A percentile compares a stretch with the other conserved stretches of the same genome.
These are phyloP conservation scores for Leishmania major DNA, from an alignment of 208 protist species.

Conservation along the genomic window DNA sequence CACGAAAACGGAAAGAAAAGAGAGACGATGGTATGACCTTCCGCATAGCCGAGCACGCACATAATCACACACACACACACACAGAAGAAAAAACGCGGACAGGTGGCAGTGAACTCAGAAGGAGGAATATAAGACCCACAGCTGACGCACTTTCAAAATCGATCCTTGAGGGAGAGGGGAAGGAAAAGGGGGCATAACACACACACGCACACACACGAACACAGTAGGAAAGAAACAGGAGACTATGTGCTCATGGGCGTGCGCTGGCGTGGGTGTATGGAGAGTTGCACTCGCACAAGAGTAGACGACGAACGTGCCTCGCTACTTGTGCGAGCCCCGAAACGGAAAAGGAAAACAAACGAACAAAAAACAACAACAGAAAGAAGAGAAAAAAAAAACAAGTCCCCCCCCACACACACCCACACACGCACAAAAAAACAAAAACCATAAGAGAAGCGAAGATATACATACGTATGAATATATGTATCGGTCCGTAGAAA, in stretches of 20 bases:
- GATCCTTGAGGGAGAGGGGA: neutral
- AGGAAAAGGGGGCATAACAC: neutral
- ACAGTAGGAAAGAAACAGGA: neutral
- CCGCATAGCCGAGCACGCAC: neutral
- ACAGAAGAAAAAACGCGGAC: neutral
- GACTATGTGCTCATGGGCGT: neutral
- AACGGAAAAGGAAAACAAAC: neutral
- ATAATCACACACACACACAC: no score
- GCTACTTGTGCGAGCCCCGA: conserved; percentile 6
- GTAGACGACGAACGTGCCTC: conserved; percentile 22
- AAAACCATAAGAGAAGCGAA: neutral
- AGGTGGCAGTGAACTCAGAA: neutral
- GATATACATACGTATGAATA: neutral
- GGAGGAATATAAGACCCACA: neutral
- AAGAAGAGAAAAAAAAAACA: neutral
- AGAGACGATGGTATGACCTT: neutral
- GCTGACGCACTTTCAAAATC: neutral
- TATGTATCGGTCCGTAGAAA: neutral
- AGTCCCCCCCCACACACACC: no score
- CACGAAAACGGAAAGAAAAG: conserved; percentile 4
- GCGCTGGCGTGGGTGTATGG: neutral
- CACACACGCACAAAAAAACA: no score
- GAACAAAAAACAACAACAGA: neutral
- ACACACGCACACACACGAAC: neutral
- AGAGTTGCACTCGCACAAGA: neutral